Evolutionary conservation across 2,329 filamentous ascomycete genomes (phyloP), one percentile per base, ranked within the genome.

Genomic region (Xylaria polymorpha): DNA sequence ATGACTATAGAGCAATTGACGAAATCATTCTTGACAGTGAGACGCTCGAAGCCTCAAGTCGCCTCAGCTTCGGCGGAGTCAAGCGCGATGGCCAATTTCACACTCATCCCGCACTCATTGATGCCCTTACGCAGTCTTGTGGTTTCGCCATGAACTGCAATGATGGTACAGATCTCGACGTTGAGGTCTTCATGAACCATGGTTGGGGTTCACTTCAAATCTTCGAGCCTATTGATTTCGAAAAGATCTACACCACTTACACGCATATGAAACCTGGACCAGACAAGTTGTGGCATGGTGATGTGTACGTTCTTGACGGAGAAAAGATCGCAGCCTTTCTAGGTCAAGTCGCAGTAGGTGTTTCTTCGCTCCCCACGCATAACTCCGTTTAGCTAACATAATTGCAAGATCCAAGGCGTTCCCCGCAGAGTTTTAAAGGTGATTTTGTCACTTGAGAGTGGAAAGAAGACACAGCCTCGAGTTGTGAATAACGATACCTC

Each of bases 21-120:
- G 77, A 77, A 55, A 72, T 80, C 5, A 69, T 80, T 0, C 71
- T 79, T n/a, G 68, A 80, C 48, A 77, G 73, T 66, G 66, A 64
- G 29, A 73, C 73, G 1, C 48, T 73, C 1, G 71, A 75, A 22
- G 67, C 72, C 74, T 77, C 67, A 14, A 68, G 66, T 37, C 68
- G 55, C 10, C 35, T 73, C 18, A 71, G 64, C 57, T 74, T 72
- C 35, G 41, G 48, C 4, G 61, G 10, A 12, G 32, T 74, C 35
- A 69, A 72, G 39, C 66, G 68, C 46, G 64, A 50, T 3, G 74
- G 74, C 9, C 67, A 69, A 20, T 77, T 72, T 61, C 32, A 37
- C 12, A 22, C 35, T 41, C 69, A 76, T 25, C 76, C 76, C 0
- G 72, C 59, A 10, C 61, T 74, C 20, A 50, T 78, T 14, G 73